Evolutionary conservation across 495 filamentous ascomycete species (phyloP).

Genomic region (Hyaloscypha finlandica): DNA sequence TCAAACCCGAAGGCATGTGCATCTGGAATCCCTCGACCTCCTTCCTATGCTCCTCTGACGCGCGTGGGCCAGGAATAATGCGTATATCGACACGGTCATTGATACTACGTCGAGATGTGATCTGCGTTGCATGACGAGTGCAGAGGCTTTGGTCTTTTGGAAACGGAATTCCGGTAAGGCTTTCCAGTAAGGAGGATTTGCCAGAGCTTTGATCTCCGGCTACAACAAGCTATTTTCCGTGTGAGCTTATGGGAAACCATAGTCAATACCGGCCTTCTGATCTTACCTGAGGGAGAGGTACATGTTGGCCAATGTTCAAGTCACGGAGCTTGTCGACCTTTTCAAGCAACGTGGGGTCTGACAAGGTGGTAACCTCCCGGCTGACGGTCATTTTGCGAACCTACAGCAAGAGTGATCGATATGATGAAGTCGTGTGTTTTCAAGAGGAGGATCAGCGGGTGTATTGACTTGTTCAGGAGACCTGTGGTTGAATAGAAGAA

Average conservation of each 20-base stretch:
- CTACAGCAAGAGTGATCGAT: conserved; percentile 19
- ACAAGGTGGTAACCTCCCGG: conserved; percentile 20
- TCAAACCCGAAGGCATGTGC: conserved; percentile 21
- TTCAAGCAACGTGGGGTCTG: conserved; percentile 22
- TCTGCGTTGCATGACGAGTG: conserved; percentile 62
- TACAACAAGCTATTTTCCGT: conserved; percentile 43
- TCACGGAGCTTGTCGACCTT: conserved; percentile 49
- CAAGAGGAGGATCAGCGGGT: conserved; percentile 20
- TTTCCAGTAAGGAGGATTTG: conserved; percentile 55
- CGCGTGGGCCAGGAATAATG: conserved; percentile 46
- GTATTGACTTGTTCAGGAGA: conserved; percentile 23
- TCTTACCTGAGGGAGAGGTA: conserved; percentile 58
- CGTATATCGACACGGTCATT: conserved; percentile 39
- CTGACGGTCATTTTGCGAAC: conserved; percentile 25
- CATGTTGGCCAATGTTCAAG: conserved; percentile 43
- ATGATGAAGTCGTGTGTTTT: conserved; percentile 6
- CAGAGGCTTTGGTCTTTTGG: conserved; percentile 54
- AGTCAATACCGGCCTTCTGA: conserved; percentile 22
- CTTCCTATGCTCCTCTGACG: conserved; percentile 31
- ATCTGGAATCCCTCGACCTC: conserved; percentile 26
- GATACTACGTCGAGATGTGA: conserved; percentile 49
- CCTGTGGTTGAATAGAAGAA: conserved; percentile 26
- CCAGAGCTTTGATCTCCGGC: conserved; percentile 55
- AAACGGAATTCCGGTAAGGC: conserved; percentile 52
- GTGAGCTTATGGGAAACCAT: conserved; percentile 20